These are phyloP conservation scores for Mesostigma viride DNA, from an alignment of 139 green algal genomes.

Conservation along the genomic window DNA sequence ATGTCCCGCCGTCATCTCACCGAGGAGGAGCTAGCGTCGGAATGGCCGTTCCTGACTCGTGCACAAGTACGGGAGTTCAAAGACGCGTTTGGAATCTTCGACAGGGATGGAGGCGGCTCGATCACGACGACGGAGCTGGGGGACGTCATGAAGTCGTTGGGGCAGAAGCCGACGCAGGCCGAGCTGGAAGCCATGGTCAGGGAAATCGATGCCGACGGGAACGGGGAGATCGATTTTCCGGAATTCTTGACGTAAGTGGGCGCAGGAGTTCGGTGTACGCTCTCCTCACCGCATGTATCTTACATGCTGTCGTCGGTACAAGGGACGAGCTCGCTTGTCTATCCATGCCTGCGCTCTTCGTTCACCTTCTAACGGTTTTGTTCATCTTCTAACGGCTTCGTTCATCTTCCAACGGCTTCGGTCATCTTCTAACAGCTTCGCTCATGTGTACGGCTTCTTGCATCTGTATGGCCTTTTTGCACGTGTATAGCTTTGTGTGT, in stretches of 20 bases:
- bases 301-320: too few species aligned
- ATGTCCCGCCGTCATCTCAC: constrained; percentile 17
- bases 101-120: constrained; percentile 24
- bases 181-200: constrained; percentile 17
- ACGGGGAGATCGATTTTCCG: constrained; percentile 28
- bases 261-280: too few species aligned
- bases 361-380: too few species aligned
- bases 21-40: constrained; percentile 18
- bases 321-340: too few species aligned
- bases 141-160: constrained; percentile 23
- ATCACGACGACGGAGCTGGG: constrained; percentile 24
- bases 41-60: constrained; percentile 26
- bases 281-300: too few species aligned
- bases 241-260: constrained; percentile 30
- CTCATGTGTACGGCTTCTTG: too few species aligned
- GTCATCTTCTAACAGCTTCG: too few species aligned
- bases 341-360: too few species aligned
- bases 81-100: constrained; percentile 29
- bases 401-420: too few species aligned
- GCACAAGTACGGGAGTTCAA: constrained; percentile 29
- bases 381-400: too few species aligned
- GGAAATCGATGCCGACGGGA: constrained; percentile 23
- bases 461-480: too few species aligned
- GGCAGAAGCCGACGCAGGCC: constrained; percentile 15
- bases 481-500: too few species aligned